phyloP scores from a whole-genome alignment of 2,329 filamentous ascomycete genomes.

The Dissoconium aciculare region DNA sequence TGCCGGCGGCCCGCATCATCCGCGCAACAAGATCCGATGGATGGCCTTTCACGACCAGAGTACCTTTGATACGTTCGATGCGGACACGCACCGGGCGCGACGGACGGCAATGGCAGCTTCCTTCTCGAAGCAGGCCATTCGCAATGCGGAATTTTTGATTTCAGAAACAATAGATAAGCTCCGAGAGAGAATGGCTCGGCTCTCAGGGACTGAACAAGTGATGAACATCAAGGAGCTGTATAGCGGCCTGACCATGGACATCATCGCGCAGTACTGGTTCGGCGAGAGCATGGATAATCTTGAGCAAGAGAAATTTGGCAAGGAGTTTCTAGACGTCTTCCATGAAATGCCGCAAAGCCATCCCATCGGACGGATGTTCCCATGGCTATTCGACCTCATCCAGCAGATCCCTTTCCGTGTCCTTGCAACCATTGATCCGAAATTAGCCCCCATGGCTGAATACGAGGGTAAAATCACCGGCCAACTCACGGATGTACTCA shows the following conservation, averaged over 20 bases:
- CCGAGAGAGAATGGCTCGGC: slow-evolving; percentile 1
- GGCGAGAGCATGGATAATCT: slow-evolving; percentile 2
- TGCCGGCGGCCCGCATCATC: slow-evolving; percentile 2
- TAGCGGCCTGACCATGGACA: slow-evolving; percentile 5
- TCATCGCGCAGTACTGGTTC: slow-evolving; percentile 5
- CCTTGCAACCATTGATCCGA: slow-evolving; percentile 1
- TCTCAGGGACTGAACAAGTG: neutral
- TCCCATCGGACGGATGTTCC: slow-evolving; percentile 3
- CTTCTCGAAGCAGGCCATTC: slow-evolving; percentile 7
- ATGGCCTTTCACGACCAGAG: slow-evolving; percentile 5
- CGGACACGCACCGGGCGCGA: slow-evolving; percentile 6
- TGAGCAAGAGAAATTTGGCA: slow-evolving; percentile 3
- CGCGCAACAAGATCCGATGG: slow-evolving; percentile 5
- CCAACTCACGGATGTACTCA: too few relatives aligned
- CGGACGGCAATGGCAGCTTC: slow-evolving; percentile 5
- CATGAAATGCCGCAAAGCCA: slow-evolving; percentile 5
- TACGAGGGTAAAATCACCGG: slow-evolving; percentile 4
- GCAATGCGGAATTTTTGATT: slow-evolving; percentile 3
- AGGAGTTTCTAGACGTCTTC: slow-evolving; percentile 4
- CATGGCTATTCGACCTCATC: slow-evolving; percentile 4
- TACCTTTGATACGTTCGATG: slow-evolving; percentile 10
- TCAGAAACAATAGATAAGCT: slow-evolving; percentile 3
- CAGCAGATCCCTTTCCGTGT: slow-evolving; percentile 2
- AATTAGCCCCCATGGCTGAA: slow-evolving; percentile 3
- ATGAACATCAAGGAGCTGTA: slow-evolving; percentile 3